phyloP scores from a whole-genome alignment of 345 rosid genomes.

The Sonneratia caseolaris region DNA sequence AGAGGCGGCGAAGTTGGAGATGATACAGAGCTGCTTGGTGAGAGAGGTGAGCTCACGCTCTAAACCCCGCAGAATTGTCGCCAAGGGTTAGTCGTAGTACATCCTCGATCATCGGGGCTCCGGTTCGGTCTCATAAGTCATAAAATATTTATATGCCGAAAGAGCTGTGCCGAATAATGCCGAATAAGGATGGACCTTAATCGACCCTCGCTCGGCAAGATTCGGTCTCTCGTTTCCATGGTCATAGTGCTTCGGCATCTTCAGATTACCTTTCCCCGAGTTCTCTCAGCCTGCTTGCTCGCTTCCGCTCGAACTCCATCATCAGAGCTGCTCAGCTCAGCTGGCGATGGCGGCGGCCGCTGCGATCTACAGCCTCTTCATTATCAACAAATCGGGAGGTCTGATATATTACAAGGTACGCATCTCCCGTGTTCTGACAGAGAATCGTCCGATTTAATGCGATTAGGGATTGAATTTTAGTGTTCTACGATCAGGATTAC shows the following conservation, averaged over 20 bases:
- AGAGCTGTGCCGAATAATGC: too few relatives aligned
- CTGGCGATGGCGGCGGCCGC: constrained; percentile 21
- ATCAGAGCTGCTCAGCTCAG: background rate
- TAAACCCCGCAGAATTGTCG: background rate
- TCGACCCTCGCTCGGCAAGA: background rate
- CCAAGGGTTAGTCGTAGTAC: background rate
- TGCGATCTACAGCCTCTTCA: constrained; percentile 74
- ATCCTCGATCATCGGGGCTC: background rate
- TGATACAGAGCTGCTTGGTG: background rate
- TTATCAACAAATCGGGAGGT: constrained; percentile 85
- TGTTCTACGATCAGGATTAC: constrained; percentile 46
- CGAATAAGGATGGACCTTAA: background rate
- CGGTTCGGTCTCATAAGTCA: background rate
- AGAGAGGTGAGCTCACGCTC: background rate
- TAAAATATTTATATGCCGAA: background rate
- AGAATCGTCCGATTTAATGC: background rate
- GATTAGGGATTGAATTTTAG: background rate
- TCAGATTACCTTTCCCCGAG: background rate
- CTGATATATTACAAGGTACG: constrained; percentile 73
- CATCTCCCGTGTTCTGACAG: background rate
- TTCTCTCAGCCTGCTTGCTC: background rate
- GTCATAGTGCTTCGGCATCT: too few relatives aligned
- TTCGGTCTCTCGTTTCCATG: background rate
- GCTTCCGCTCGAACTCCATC: background rate
- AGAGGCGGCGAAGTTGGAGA: background rate